phyloP scores from a whole-genome alignment of 2,329 filamentous ascomycete genomes.

The Metarhizium brunneum region DNA sequence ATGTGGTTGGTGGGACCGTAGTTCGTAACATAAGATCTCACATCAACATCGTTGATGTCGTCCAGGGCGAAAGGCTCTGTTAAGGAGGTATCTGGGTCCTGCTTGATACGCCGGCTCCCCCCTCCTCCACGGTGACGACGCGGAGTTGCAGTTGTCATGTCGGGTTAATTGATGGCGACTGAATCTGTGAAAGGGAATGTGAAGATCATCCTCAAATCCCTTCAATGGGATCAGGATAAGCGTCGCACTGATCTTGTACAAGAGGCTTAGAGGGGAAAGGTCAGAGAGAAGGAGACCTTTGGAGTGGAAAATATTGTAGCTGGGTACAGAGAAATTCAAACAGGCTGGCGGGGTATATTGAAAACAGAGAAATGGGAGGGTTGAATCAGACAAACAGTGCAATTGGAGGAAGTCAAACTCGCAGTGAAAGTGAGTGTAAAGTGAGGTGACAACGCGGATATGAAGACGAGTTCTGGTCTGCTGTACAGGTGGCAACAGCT shows the following conservation, averaged over 20 bases:
- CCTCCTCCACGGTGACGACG: conserved; percentile 1
- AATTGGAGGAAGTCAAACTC: not conserved
- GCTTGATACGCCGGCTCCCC: conserved; percentile 11
- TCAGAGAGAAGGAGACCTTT: too few relatives aligned
- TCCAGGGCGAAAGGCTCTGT: not conserved
- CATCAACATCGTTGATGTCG: not conserved
- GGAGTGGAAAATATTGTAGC: too few relatives aligned
- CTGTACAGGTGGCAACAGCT: too few relatives aligned
- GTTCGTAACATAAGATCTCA: conserved; percentile 7
- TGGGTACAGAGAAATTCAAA: not conserved
- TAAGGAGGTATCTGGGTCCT: conserved; percentile 14
- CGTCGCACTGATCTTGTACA: too few relatives aligned
- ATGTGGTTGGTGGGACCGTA: conserved; percentile 14
- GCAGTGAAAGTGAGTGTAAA: not conserved
- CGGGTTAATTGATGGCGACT: not conserved
- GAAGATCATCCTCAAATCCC: too few relatives aligned
- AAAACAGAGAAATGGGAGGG: not conserved
- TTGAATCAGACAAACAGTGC: not conserved
- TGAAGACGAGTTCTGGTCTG: not conserved
- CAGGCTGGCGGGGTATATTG: not conserved
- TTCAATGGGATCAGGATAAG: too few relatives aligned
- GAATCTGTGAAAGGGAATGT: not conserved
- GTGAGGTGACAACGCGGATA: not conserved
- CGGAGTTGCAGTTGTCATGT: not conserved
- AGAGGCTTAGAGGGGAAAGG: too few relatives aligned